phyloP scores from a whole-genome alignment of 495 filamentous ascomycete genomes.

The Podospora pseudopauciseta region DNA sequence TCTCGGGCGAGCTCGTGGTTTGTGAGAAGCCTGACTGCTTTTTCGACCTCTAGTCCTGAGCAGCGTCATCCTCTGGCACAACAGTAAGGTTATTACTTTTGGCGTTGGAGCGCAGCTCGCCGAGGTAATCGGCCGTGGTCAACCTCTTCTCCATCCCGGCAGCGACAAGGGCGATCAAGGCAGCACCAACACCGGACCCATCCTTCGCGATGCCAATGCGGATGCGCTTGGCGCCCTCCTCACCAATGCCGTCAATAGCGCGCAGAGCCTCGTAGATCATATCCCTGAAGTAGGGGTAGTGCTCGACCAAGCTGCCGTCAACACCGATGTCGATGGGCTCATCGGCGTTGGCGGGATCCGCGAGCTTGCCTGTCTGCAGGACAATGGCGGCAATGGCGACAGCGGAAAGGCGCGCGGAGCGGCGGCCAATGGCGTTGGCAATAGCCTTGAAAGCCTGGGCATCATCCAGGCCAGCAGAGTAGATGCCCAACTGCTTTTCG shows the following conservation, averaged over 20 bases:
- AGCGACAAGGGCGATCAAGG: conserved; percentile 78
- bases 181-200: conserved; percentile 86
- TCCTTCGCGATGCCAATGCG: conserved; percentile 93
- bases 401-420: conserved; percentile 83
- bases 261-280: conserved; percentile 70
- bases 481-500: conserved; percentile 67
- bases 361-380: conserved; percentile 66
- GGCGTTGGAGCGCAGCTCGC: conserved; percentile 23
- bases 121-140: conserved; percentile 21
- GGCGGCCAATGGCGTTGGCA: conserved; percentile 77
- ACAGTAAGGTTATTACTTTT: conserved; percentile 22
- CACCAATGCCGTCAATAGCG: conserved; percentile 67
- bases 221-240: conserved; percentile 69
- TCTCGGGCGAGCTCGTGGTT: conserved; percentile 2
- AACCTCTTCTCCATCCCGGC: conserved; percentile 46
- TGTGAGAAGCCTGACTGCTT: not conserved
- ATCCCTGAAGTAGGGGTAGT: conserved; percentile 82
- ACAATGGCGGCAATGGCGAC: conserved; percentile 82
- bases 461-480: conserved; percentile 67
- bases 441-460: conserved; percentile 77
- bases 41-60: conserved; percentile 25
- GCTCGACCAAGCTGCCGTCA: conserved; percentile 85
- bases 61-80: conserved; percentile 23
- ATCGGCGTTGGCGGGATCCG: conserved; percentile 40
- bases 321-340: conserved; percentile 84